A percentile compares a stretch with the other conserved stretches of the same genome.
phyloP scores from a whole-genome alignment of 1,139 yeast species.

The Casaregolazyma lundiana region DNA sequence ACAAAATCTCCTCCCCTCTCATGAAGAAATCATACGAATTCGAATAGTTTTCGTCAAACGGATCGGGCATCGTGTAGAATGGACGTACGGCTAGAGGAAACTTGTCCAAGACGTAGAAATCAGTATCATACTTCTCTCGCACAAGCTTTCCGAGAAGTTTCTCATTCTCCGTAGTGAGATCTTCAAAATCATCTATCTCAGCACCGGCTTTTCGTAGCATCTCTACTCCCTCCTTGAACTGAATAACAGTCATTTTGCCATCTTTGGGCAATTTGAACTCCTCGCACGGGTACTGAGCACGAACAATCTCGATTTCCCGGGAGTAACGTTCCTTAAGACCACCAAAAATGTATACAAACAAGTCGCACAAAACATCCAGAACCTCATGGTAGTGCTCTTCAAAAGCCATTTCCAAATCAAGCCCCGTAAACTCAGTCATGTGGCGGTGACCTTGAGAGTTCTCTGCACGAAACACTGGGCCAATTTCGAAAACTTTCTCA shows the following conservation, averaged over 20 bases:
- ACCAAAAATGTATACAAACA: constrained; percentile 82
- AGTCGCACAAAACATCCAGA: constrained; percentile 72
- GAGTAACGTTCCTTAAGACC: constrained; percentile 76
- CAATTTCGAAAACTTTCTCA: constrained; percentile 91
- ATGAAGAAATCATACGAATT: constrained; percentile 93
- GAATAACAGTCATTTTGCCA: constrained; percentile 79
- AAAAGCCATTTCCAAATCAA: constrained; percentile 96
- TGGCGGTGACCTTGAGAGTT: constrained; percentile 98
- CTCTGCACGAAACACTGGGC: constrained; percentile 98
- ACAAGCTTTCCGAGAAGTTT: constrained; percentile 86
- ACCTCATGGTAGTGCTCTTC: constrained; percentile 98
- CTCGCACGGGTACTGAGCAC: constrained; percentile 95
- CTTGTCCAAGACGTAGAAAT: constrained; percentile 94
- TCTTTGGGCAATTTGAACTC: constrained; percentile 82
- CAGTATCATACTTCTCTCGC: constrained; percentile 92
- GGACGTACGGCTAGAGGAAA: constrained; percentile 97
- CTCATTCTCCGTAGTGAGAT: constrained; percentile 90
- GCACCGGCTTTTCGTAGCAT: constrained; percentile 76
- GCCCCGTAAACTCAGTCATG: constrained; percentile 97
- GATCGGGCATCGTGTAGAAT: constrained; percentile 98
- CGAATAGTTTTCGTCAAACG: constrained; percentile 85
- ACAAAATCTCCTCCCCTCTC: constrained; percentile 98
- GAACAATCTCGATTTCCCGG: constrained; percentile 80
- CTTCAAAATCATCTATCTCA: constrained; percentile 82
- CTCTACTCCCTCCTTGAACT: constrained; percentile 85